Evolutionary conservation across 2,329 filamentous ascomycete species (phyloP), one percentile per base, ranked within the genome.

Genomic region (Colletotrichum scovillei): DNA sequence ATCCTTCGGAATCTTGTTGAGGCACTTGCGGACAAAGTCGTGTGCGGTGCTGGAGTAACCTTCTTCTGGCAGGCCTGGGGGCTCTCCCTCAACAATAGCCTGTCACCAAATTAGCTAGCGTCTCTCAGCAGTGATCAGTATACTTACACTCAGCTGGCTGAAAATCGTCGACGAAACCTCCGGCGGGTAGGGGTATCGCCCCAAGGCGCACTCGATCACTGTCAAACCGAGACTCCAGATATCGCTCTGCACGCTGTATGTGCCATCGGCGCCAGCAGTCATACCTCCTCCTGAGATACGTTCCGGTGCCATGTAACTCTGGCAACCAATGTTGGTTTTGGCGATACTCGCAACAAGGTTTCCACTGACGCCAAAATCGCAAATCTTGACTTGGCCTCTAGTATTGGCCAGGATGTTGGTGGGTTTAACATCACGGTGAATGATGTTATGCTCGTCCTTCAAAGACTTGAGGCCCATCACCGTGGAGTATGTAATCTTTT

Each of bases 151-250:
- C 42, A 99, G 87, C 81, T 99, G 97, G 79, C 95, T 97, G 87
- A 99, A 98, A 77, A 99, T 99, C 80, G 98, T 98, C 81, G 96
- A 97, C 76, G 97, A 98, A 1, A 97, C 97, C 82, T 99, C 97
- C 0, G 97, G 96, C 5, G 97, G 96, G 79, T 99, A 99, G 1
- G 97, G 97, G 82, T 99, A 99, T 78, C 92, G 90, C 58, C 97
- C 97, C 87, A 97, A 91, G 28, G 96, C 96, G 82, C 96, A 98
- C 83, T 99, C 97, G 78, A 99, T 97, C 76, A 99, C 93, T 32
- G 95, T 97, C 80, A 99, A 83, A 19, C 97, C 97, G 77, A 99
- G 84, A 82, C 95, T 98, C 97, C 97, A 99, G 73, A 99, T 96
- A 81, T 99, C 97, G 80, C 95, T 98, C 84, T 98, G 97, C 52